Conservation (phyloP, 257 asterid genomes). For the Solanum chiquidenum region DNA sequence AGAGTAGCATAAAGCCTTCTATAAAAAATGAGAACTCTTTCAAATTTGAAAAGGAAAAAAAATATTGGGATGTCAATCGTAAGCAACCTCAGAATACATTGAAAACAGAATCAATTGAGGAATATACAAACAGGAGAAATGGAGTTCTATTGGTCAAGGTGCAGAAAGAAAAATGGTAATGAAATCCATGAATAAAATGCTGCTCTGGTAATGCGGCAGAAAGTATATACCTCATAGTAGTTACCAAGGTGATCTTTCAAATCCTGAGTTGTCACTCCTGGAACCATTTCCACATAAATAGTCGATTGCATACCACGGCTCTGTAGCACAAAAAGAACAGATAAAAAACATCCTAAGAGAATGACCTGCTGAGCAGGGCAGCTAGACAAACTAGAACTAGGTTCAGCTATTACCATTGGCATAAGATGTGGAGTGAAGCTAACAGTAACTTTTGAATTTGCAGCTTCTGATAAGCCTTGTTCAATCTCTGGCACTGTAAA, state of each 20-base stretch:
- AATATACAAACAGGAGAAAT: not conserved
- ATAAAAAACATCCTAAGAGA: not conserved
- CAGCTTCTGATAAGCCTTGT: constrained; percentile 86
- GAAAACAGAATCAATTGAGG: not conserved
- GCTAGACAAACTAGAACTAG: not conserved
- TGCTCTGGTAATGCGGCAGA: not conserved
- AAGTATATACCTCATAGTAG: constrained; percentile 54
- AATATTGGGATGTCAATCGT: not conserved
- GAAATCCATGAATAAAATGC: not conserved
- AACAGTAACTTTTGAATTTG: constrained; percentile 69
- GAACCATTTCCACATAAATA: constrained; percentile 80
- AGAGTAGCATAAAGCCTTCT: not conserved
- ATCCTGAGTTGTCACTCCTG: constrained; percentile 64
- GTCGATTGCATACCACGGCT: constrained; percentile 99
- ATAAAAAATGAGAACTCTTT: not conserved
- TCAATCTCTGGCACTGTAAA: constrained; percentile 92
- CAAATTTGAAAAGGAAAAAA: not conserved
- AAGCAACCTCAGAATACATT: not conserved
- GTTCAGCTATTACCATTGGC: constrained; percentile 68
- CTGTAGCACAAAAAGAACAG: constrained; percentile 21
- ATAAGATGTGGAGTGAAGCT: constrained; percentile 97
- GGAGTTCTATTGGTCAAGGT: not conserved
- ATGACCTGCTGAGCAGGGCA: not conserved
- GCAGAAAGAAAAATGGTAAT: not conserved
- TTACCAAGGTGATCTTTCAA: constrained; percentile 40